Conservation (phyloP, 768 basidiomycete genomes). For the Heimioporus sp. region DNA sequence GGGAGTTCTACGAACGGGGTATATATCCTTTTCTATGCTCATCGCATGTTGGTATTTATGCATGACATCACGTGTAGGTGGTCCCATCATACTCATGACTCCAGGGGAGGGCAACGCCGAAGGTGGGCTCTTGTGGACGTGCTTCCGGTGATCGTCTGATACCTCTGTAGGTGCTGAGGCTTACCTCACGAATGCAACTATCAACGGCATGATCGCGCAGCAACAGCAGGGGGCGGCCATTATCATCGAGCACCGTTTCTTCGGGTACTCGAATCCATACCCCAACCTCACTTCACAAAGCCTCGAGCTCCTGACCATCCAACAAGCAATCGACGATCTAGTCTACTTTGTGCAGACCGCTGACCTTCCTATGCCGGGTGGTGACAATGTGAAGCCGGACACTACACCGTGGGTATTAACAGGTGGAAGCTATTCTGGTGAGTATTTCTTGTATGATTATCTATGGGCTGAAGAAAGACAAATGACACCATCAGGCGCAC, state of each 20-base stretch:
- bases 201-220: slow-evolving; percentile 64
- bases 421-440: slow-evolving; percentile 43
- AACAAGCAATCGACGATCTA: slow-evolving; percentile 73
- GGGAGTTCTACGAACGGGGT: slow-evolving; percentile 62
- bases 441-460: neutral
- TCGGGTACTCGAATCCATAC: slow-evolving; percentile 71
- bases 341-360: slow-evolving; percentile 69
- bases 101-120: slow-evolving; percentile 64
- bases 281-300: slow-evolving; percentile 59
- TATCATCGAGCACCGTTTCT: slow-evolving; percentile 73
- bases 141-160: neutral
- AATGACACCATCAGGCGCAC: slow-evolving; percentile 27
- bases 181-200: slow-evolving; percentile 62
- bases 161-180: slow-evolving; percentile 28
- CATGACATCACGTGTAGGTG: slow-evolving; percentile 9
- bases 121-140: slow-evolving; percentile 14
- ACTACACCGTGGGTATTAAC: slow-evolving; percentile 41
- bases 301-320: slow-evolving; percentile 59
- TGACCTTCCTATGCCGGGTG: slow-evolving; percentile 63
- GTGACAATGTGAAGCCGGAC: slow-evolving; percentile 57
- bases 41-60: neutral
- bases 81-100: slow-evolving; percentile 38
- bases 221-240: slow-evolving; percentile 64
- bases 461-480: neutral
- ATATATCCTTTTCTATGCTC: neutral